A percentile compares a stretch with the other conserved stretches of the same genome.
phyloP scores from a whole-genome alignment of 2,329 filamentous ascomycete species.

The Cladophialophora bantiana region DNA sequence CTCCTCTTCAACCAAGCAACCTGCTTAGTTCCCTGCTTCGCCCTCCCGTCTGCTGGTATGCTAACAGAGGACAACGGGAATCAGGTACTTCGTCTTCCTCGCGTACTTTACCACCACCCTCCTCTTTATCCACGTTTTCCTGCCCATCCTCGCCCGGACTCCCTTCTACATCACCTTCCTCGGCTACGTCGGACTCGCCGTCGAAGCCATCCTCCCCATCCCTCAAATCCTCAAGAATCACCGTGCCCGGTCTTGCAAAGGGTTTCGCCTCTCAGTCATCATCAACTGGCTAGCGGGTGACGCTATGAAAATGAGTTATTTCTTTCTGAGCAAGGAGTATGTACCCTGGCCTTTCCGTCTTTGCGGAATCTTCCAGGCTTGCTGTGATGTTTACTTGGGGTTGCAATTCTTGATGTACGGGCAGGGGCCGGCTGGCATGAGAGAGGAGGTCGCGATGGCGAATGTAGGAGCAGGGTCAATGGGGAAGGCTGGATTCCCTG shows the following conservation, averaged over 20 bases:
- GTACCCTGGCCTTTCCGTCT: constrained; percentile 58
- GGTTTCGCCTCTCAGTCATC: constrained; percentile 57
- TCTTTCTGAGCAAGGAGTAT: constrained; percentile 53
- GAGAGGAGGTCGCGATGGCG: constrained; percentile 30
- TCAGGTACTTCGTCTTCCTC: constrained; percentile 33
- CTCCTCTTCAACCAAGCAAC: neutral
- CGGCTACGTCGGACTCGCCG: constrained; percentile 55
- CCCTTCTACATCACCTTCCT: constrained; percentile 53
- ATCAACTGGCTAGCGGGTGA: constrained; percentile 58
- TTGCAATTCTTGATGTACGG: constrained; percentile 57
- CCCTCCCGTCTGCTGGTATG: neutral
- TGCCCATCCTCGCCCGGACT: constrained; percentile 56
- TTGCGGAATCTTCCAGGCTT: constrained; percentile 58
- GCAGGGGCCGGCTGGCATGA: constrained; percentile 37
- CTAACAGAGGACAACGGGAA: constrained; percentile 3
- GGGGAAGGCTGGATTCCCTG: constrained; percentile 29
- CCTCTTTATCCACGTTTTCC: constrained; percentile 60
- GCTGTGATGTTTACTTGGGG: constrained; percentile 56
- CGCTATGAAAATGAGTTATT: constrained; percentile 59
- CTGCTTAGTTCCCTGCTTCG: neutral
- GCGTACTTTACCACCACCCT: constrained; percentile 47
- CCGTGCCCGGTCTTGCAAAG: constrained; percentile 56
- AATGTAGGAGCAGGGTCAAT: constrained; percentile 17
- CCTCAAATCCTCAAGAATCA: constrained; percentile 58
- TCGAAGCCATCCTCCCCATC: constrained; percentile 57